phyloP scores from a whole-genome alignment of 192 early-diverging fungal genomes.

The Fimicolochytrium jonesii region DNA sequence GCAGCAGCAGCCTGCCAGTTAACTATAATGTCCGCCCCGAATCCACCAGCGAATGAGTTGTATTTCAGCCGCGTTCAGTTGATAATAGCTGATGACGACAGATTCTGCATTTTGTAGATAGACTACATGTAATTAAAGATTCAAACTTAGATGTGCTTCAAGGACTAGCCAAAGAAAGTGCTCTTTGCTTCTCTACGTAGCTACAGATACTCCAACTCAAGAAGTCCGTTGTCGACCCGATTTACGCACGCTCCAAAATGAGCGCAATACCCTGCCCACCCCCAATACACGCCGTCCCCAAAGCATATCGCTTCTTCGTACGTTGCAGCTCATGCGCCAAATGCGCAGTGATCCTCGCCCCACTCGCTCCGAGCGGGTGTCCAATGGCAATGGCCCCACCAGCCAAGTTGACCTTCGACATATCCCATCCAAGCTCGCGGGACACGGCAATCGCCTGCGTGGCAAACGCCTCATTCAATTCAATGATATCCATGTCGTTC shows the following conservation, averaged over 20 bases:
- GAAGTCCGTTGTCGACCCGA: too few relatives aligned
- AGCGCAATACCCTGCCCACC: constrained; percentile 84
- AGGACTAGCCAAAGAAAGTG: too few relatives aligned
- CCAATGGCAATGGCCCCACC: constrained; percentile 90
- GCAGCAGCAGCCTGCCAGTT: too few relatives aligned
- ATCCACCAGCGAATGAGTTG: too few relatives aligned
- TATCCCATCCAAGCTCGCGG: constrained; percentile 81
- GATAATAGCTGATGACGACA: too few relatives aligned
- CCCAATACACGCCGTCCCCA: constrained; percentile 95
- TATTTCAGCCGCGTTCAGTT: too few relatives aligned
- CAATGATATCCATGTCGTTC: constrained; percentile 84
- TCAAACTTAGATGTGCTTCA: too few relatives aligned
- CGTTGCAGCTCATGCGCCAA: constrained; percentile 79
- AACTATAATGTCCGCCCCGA: too few relatives aligned
- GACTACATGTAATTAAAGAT: too few relatives aligned
- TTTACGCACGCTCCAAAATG: constrained; percentile 61
- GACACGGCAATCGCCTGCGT: constrained; percentile 85
- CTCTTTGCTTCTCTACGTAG: too few relatives aligned
- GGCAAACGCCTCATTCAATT: constrained; percentile 99
- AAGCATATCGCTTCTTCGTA: constrained; percentile 77
- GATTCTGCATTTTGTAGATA: too few relatives aligned
- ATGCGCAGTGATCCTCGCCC: constrained; percentile 89
- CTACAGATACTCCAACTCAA: too few relatives aligned
- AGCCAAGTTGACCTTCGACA: constrained; percentile 73
- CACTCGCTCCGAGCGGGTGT: constrained; percentile 94